phyloP scores from a whole-genome alignment of 2,329 filamentous ascomycete genomes.

The Paecilomyces fulvus region DNA sequence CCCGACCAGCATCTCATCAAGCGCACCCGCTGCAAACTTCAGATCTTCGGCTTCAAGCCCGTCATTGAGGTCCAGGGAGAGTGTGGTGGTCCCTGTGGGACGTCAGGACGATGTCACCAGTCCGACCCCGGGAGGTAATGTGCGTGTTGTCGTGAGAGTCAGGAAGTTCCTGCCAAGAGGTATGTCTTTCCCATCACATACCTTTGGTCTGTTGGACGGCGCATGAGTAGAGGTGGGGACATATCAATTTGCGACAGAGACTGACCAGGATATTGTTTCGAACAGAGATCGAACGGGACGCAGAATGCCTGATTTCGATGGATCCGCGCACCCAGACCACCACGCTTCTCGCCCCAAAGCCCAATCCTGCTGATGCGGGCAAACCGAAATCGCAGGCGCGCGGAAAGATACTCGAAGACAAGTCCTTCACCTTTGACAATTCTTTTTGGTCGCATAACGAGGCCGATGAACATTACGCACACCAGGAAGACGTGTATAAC shows the following conservation, averaged over 20 bases:
- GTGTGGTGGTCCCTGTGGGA: constrained; percentile 47
- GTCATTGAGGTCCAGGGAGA: constrained; percentile 65
- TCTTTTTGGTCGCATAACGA: constrained; percentile 94
- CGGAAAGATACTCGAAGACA: constrained; percentile 69
- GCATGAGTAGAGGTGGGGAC: background rate
- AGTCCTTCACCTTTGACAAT: constrained; percentile 90
- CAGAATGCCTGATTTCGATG: constrained; percentile 86
- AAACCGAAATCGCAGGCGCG: constrained; percentile 56
- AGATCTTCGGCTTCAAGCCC: constrained; percentile 67
- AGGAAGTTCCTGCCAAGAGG: constrained; percentile 71
- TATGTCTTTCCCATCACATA: constrained; percentile 29
- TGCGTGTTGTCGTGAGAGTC: constrained; percentile 73
- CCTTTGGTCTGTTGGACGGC: background rate
- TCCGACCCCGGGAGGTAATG: constrained; percentile 61
- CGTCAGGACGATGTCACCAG: constrained; percentile 36
- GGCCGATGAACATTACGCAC: constrained; percentile 74
- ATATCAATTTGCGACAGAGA: background rate
- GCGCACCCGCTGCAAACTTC: constrained; percentile 26
- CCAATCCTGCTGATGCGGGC: constrained; percentile 41
- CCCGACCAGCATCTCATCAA: constrained; percentile 27
- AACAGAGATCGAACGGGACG: constrained; percentile 69
- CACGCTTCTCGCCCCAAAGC: constrained; percentile 62
- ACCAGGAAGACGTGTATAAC: constrained; percentile 90
- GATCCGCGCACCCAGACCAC: constrained; percentile 79
- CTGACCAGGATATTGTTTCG: constrained; percentile 16